These are phyloP conservation scores for Heterobasidion irregulare DNA, from an alignment of 1,284 basidiomycete genomes.

Conservation along the genomic window DNA sequence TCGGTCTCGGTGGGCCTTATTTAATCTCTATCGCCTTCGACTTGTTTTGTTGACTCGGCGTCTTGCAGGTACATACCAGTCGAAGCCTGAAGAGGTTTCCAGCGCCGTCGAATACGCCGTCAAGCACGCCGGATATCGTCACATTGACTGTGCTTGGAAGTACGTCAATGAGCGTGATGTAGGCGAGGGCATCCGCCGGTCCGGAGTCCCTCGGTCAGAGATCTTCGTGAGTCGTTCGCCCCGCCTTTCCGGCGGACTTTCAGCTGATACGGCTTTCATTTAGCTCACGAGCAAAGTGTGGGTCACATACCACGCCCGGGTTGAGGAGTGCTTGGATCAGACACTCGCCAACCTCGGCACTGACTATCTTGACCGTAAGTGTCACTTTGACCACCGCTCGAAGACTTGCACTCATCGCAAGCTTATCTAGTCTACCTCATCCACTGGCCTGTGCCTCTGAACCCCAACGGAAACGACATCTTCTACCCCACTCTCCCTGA, in stretches of 20 bases:
- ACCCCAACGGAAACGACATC: conserved; percentile 67
- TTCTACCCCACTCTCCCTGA: conserved; percentile 48
- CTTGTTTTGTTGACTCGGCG: neutral
- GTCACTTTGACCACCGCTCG: neutral
- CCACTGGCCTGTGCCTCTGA: conserved; percentile 79
- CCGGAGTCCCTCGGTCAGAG: conserved; percentile 72
- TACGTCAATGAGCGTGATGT: conserved; percentile 76
- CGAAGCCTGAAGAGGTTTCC: conserved; percentile 61
- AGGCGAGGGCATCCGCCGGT: conserved; percentile 72
- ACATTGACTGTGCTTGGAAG: conserved; percentile 71
- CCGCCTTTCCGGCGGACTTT: conserved; percentile 4
- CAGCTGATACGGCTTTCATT: neutral
- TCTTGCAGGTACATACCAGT: conserved; percentile 68
- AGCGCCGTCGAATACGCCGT: conserved; percentile 67
- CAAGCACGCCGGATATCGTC: conserved; percentile 67
- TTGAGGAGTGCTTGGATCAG: conserved; percentile 68
- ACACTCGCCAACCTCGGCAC: conserved; percentile 66
- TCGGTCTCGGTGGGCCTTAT: conserved; percentile 58
- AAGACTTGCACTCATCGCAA: neutral
- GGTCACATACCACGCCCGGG: conserved; percentile 67
- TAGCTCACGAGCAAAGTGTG: conserved; percentile 67
- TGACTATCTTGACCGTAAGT: conserved; percentile 72
- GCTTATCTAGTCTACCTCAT: conserved; percentile 56
- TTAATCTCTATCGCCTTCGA: neutral
- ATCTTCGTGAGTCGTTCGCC: conserved; percentile 56